Evolutionary conservation across 2,329 filamentous ascomycete genomes (phyloP).

Genomic region (Elsinoe fawcettii): DNA sequence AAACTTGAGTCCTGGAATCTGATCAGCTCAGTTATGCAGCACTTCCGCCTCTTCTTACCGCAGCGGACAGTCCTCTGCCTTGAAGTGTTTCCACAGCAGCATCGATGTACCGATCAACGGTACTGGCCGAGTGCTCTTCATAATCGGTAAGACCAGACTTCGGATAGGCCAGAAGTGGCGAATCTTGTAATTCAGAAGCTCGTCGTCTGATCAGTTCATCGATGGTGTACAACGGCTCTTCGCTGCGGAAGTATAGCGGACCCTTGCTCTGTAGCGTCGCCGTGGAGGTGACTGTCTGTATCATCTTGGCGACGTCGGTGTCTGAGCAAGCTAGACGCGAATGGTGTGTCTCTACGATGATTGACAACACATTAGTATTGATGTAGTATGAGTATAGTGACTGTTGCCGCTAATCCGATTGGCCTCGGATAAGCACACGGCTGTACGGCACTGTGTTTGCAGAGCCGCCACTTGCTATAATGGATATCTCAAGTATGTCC

Average conservation of each 20-base stretch:
- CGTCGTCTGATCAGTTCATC: conserved; percentile 28
- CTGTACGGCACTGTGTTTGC: background rate
- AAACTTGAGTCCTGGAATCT: conserved; percentile 21
- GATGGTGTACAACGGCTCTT: conserved; percentile 22
- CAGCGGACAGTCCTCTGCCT: conserved; percentile 23
- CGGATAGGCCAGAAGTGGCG: conserved; percentile 28
- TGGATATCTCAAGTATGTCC: background rate
- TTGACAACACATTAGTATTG: background rate
- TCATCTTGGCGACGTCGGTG: background rate
- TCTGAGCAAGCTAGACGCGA: background rate
- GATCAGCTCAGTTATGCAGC: background rate
- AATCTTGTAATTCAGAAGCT: conserved; percentile 25
- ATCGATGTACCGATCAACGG: conserved; percentile 25
- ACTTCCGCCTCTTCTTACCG: conserved; percentile 20
- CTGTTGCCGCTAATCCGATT: background rate
- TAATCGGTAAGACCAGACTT: conserved; percentile 24
- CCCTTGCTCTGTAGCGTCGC: background rate
- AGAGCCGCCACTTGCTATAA: background rate
- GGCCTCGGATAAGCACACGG: conserved; percentile 2
- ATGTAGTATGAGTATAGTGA: background rate
- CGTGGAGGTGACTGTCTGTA: background rate
- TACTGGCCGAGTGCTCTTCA: conserved; percentile 25
- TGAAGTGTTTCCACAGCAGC: conserved; percentile 23
- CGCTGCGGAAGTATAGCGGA: background rate
- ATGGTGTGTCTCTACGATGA: background rate